Conservation (phyloP, 1,284 basidiomycete genomes). For the Trichosporon faecale region DNA sequence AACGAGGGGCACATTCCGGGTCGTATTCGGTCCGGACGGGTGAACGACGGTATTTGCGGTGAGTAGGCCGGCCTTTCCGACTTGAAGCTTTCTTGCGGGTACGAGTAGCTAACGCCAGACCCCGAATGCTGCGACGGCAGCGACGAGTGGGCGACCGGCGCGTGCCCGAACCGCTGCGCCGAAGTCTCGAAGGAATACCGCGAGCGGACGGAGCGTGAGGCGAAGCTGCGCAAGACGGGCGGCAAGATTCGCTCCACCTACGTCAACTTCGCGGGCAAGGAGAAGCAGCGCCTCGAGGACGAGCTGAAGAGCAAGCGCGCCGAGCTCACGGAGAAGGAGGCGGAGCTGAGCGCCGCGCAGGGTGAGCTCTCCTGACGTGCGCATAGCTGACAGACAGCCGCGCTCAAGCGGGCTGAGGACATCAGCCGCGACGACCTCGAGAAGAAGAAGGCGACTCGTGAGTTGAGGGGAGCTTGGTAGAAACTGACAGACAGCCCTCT, state of each 20-base stretch:
- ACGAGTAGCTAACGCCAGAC: constrained; percentile 60
- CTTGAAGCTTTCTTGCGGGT: no score
- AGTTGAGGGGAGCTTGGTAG: not conserved
- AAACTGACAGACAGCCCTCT: constrained; percentile 63
- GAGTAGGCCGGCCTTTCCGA: constrained; percentile 40
- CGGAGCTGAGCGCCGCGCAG: constrained; percentile 46
- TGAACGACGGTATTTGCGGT: constrained; percentile 96
- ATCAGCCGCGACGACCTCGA: constrained; percentile 57
- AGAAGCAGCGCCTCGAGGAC: constrained; percentile 73
- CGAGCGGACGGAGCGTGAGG: constrained; percentile 64
- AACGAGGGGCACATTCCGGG: constrained; percentile 86
- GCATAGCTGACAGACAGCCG: constrained; percentile 22
- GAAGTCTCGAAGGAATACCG: constrained; percentile 70
- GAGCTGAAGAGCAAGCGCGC: constrained; percentile 61
- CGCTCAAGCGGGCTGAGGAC: constrained; percentile 38
- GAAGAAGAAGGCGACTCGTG: constrained; percentile 79
- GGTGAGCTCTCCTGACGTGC: constrained; percentile 21
- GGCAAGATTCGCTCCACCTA: constrained; percentile 87
- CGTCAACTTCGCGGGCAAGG: constrained; percentile 78
- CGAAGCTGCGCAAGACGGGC: constrained; percentile 78
- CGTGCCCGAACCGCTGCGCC: constrained; percentile 76
- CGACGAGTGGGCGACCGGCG: constrained; percentile 69
- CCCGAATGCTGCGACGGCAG: constrained; percentile 96
- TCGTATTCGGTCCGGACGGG: constrained; percentile 72
- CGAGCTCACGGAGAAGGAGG: constrained; percentile 63